Evolutionary conservation across 371 early-diverging fungal species (phyloP), one percentile per base, ranked within the genome.

Genomic region (Massospora cicadina): DNA sequence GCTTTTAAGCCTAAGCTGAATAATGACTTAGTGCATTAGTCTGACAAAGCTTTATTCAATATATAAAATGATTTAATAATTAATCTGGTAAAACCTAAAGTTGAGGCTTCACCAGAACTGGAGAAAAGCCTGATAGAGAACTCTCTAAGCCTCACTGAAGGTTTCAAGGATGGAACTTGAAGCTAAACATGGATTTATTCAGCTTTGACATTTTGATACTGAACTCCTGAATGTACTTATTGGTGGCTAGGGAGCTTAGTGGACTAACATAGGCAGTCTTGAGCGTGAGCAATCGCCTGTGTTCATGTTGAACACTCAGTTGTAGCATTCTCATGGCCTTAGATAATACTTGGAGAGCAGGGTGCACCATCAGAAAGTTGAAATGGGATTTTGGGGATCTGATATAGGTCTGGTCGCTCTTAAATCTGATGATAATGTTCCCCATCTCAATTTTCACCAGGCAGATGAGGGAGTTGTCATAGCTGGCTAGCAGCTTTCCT

Each of bases 371-470:
- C 23, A 90, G 71, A 61, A 76, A 72, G 72, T 90, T 93, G 74
- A 90, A 85, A 72, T 90, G 91, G 21, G 89, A 85, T 5, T 66
- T 67, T 12, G 71, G 23, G 13, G 86, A 82, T 53, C 78, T 75
- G 84, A 86, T 85, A 74, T 77, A 85, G 23, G 76, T 76, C 23
- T 80, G 79, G 56, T 79, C 75, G 65, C 81, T 83, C 65, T 76
- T 70, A 28, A 85, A 77, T 7, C 75, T 74, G 33, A 79, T 29
- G 27, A 82, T 66, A 12, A 75, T 71, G 70, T 79, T 72, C 24
- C 88, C 87, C 1, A 87, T 90, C 69, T 87, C 86, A 26, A 89
- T 77, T 72, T 90, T 89, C 72, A 81, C 88, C 25, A 89, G 53
- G 62, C 78, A 75, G 60, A 88, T 76, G 28, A 74, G 71, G 0